Conservation (phyloP, 768 basidiomycete genomes). For the Kwoniella sp. region DNA sequence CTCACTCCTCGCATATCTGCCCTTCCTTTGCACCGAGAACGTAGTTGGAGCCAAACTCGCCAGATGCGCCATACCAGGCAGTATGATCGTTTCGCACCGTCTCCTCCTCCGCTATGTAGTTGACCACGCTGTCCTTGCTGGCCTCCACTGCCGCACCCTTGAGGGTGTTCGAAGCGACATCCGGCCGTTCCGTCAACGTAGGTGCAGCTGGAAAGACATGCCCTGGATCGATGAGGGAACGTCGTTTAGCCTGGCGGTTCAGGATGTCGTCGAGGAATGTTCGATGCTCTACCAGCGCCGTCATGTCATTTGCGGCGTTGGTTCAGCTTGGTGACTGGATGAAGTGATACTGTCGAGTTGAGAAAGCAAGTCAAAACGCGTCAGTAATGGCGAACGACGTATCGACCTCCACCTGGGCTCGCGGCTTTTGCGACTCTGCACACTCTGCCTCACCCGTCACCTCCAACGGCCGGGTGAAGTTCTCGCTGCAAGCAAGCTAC, state of each 20-base stretch:
- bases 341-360: too few species aligned
- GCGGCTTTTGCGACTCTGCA: too few species aligned
- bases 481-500: too few species aligned
- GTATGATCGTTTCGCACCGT: slow-evolving; percentile 95
- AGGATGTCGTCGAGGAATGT: background rate
- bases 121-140: slow-evolving; percentile 49
- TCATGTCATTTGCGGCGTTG: too few species aligned
- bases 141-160: background rate
- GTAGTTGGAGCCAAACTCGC: slow-evolving; percentile 91
- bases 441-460: too few species aligned
- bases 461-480: too few species aligned
- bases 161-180: background rate
- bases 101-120: slow-evolving; percentile 90
- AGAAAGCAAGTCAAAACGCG: too few species aligned
- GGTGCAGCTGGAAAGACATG: background rate
- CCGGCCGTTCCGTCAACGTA: background rate
- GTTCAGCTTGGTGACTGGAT: too few species aligned
- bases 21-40: slow-evolving; percentile 84
- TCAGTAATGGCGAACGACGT: too few species aligned
- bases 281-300: background rate
- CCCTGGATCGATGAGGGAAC: background rate
- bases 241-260: background rate
- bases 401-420: too few species aligned
- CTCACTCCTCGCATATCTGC: slow-evolving; percentile 87
- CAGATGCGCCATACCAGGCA: slow-evolving; percentile 80